These are phyloP conservation scores for Dichomitus squalens DNA, from an alignment of 1,284 basidiomycete species.

Conservation along the genomic window DNA sequence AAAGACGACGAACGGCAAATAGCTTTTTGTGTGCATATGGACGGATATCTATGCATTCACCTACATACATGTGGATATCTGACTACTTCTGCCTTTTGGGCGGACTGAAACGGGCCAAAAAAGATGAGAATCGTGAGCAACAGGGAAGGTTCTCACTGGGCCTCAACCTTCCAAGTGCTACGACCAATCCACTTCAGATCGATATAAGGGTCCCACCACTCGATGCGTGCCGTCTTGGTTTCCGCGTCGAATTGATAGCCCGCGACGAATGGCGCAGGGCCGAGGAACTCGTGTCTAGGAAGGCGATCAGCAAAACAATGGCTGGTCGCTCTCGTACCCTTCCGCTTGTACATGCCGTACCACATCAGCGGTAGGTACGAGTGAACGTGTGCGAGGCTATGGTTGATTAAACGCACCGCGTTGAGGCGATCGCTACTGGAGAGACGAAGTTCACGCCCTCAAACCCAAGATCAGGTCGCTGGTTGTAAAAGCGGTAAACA, in stretches of 20 bases:
- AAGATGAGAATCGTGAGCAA: too few species aligned
- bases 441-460: constrained; percentile 9
- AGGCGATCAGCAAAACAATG: too few species aligned
- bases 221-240: constrained; percentile 5
- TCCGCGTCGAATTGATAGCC: constrained; percentile 8
- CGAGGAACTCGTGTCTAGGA: constrained; percentile 10
- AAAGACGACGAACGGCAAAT: too few species aligned
- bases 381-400: neutral
- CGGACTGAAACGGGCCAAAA: too few species aligned
- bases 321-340: too few species aligned
- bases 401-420: constrained; percentile 1
- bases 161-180: constrained; percentile 7
- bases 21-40: too few species aligned
- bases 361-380: neutral
- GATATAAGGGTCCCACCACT: constrained; percentile 16
- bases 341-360: too few species aligned
- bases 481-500: constrained; percentile 7
- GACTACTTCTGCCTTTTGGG: too few species aligned
- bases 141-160: too few species aligned
- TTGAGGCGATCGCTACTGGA: neutral
- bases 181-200: constrained; percentile 5
- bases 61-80: too few species aligned
- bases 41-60: too few species aligned
- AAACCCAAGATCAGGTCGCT: neutral
- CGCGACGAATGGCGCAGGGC: constrained; percentile 10